Evolutionary conservation across 805 yeast genomes (phyloP).

Genomic region (Starmerella vaccinii): DNA sequence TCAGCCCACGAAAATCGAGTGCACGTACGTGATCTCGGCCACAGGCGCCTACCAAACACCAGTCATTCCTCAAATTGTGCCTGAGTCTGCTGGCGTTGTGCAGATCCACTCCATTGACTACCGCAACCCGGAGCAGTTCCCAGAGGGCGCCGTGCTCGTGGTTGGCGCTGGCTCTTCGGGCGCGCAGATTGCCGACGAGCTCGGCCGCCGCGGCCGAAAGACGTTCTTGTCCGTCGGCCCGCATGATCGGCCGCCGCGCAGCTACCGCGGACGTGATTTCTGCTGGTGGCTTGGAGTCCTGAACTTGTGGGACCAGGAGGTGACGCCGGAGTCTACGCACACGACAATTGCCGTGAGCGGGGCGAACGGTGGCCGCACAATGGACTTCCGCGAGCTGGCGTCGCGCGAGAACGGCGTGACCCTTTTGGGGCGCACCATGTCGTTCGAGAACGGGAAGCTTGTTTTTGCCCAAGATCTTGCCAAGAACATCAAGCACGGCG

Average conservation of each 20-base stretch:
- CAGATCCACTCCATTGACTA: slow-evolving; percentile 20
- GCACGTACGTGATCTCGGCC: slow-evolving; percentile 15
- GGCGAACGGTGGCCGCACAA: slow-evolving; percentile 20
- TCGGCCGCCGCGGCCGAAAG: slow-evolving; percentile 4
- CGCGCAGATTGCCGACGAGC: slow-evolving; percentile 22
- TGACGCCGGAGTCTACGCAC: slow-evolving; percentile 11
- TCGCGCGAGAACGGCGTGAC: slow-evolving; percentile 11
- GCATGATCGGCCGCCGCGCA: slow-evolving; percentile 21
- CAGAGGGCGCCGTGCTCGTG: slow-evolving; percentile 17
- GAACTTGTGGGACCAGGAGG: slow-evolving; percentile 21
- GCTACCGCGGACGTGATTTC: slow-evolving; percentile 21
- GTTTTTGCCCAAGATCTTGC: slow-evolving; percentile 11
- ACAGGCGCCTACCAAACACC: slow-evolving; percentile 22
- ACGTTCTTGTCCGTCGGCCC: slow-evolving; percentile 18
- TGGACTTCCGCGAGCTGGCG: slow-evolving; percentile 20
- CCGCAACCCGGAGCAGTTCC: slow-evolving; percentile 14
- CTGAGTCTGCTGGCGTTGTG: background rate
- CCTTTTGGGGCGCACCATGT: slow-evolving; percentile 17
- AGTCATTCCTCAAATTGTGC: slow-evolving; percentile 15
- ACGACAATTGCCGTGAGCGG: slow-evolving; percentile 23
- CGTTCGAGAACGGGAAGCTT: slow-evolving; percentile 10
- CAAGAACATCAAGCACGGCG: slow-evolving; percentile 15
- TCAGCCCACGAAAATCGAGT: background rate
- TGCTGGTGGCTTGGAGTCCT: slow-evolving; percentile 23
- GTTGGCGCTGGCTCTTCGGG: slow-evolving; percentile 23